A percentile compares a stretch with the other conserved stretches of the same genome.
These are phyloP conservation scores for Ambrosia hybrid DNA, from an alignment of 140 eudicot species.

Conservation along the genomic window DNA sequence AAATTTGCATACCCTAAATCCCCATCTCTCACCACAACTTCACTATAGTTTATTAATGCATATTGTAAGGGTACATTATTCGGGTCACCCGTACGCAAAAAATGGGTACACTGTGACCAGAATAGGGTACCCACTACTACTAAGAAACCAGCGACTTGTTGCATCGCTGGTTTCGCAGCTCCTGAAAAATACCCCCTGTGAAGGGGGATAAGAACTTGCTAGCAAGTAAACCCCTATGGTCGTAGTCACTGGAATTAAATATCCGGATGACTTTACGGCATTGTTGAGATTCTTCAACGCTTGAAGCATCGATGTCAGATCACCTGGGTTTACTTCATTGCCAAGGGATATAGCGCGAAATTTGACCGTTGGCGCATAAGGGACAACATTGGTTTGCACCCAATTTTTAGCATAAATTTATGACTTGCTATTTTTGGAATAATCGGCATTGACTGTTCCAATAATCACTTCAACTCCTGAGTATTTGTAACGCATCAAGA, in stretches of 20 bases:
- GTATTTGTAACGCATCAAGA: constrained; percentile 30
- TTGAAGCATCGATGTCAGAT: constrained; percentile 8
- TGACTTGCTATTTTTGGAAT: constrained; percentile 23
- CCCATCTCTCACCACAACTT: constrained; percentile 41
- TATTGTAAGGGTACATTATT: constrained; percentile 16
- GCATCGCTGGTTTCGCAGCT: constrained; percentile 19
- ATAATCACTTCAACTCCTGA: constrained; percentile 34
- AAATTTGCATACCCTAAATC: constrained; percentile 28
- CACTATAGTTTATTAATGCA: constrained; percentile 32
- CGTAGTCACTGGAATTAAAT: constrained; percentile 39
- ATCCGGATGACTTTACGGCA: constrained; percentile 23
- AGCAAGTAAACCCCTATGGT: constrained; percentile 22
- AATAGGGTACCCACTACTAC: constrained; percentile 33
- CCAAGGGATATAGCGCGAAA: constrained; percentile 38
- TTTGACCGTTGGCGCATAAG: constrained; percentile 23
- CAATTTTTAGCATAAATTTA: constrained; percentile 27
- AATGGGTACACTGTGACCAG: constrained; percentile 48
- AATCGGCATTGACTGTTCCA: constrained; percentile 40
- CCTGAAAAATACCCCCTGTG: constrained; percentile 29
- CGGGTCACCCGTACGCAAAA: constrained; percentile 22
- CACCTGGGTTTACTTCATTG: constrained; percentile 38
- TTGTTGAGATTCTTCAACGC: constrained; percentile 38
- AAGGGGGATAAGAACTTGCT: constrained; percentile 41
- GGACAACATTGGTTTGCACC: constrained; percentile 38
- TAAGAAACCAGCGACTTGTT: constrained; percentile 21